Evolutionary conservation across 2,329 filamentous ascomycete genomes (phyloP), one percentile per base, ranked within the genome.

Genomic region (Microdochium trichocladiopsis): DNA sequence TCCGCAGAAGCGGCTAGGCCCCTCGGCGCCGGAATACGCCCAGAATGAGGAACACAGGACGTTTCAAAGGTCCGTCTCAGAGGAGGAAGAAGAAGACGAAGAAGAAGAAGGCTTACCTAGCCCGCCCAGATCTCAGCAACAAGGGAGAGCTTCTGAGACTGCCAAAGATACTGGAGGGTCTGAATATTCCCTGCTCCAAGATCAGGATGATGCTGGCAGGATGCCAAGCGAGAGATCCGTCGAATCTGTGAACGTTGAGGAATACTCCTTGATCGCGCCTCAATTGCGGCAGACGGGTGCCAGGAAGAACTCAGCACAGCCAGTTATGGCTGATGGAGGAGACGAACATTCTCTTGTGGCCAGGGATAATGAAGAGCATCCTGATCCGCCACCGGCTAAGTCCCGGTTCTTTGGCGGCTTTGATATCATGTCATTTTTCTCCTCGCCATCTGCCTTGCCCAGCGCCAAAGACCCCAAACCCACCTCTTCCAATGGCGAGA

Each of bases 181-280:
- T n/a, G 33, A 52, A 14, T 52, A 50, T 21, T 45, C 41, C 41
- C 22, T 45, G 18, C n/a, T 45, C 18, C 47, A 43, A n/a, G 31
- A 47, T 18, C 33, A 31, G 43, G 41, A 36, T 14, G 49, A 50
- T 12, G 36, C 52, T 12, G 43, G 25, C 18, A 14, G 36, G 16
- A 22, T 25, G n/a, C 12, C 36, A 24, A n/a, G 25, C 23, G 47
- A 48, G 47, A 49, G 24, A 18, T 49, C 37, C 16, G 25, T 50
- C 1, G 54, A 58, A 25, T 56, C 55, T 33, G 52, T 51, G 6
- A 57, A 64, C 25, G 53, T 55, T 8, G 72, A 75, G 21, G 75
- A 77, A 25, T 75, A 70, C 56, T 77, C 76, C 1, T 62, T 78
- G 55, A 61, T 80, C 1, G 63, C 70, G 1, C 67, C 68, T 48